Percentiles rank a stretch among this genome's conserved stretches.
Evolutionary conservation across 495 filamentous ascomycete species (phyloP).

Genomic region (Penicillium paradoxum): DNA sequence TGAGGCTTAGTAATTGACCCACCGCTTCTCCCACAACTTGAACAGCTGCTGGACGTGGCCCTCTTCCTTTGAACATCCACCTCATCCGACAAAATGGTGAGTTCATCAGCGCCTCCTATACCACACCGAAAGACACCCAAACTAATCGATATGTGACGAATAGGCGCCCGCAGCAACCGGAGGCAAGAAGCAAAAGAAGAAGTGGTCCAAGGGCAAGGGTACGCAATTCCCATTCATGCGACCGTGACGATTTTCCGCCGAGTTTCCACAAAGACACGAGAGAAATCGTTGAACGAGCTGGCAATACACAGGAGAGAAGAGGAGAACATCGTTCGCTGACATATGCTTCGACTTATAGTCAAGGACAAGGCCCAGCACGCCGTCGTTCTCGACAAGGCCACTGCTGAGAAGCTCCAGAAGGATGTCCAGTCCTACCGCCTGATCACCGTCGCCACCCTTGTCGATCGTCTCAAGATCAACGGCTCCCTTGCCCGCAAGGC

Average conservation of each 20-base stretch:
- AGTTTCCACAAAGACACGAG: conserved; percentile 5
- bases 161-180: conserved; percentile 75
- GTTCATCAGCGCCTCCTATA: conserved; percentile 14
- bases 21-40: conserved; percentile 46
- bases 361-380: conserved; percentile 99
- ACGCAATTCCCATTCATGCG: conserved; percentile 35
- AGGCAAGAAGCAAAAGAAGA: conserved; percentile 99
- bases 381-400: conserved; percentile 67
- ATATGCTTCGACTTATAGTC: conserved; percentile 53
- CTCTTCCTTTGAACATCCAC: conserved; percentile 43
- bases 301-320: conserved; percentile 10
- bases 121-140: background rate
- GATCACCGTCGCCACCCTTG: conserved; percentile 96
- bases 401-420: conserved; percentile 73
- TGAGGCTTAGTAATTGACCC: conserved; percentile 40
- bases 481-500: conserved; percentile 87
- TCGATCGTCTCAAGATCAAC: conserved; percentile 99
- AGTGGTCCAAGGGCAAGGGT: conserved; percentile 99
- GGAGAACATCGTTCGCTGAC: conserved; percentile 20
- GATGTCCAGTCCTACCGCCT: conserved; percentile 99
- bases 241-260: conserved; percentile 25
- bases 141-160: conserved; percentile 23
- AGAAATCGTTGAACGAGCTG: conserved; percentile 15
- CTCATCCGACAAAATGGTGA: conserved; percentile 51
- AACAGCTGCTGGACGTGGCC: conserved; percentile 25